These are phyloP conservation scores for Dendrobium chrysotoxum DNA, from an alignment of 106 monocot species.

Conservation along the genomic window DNA sequence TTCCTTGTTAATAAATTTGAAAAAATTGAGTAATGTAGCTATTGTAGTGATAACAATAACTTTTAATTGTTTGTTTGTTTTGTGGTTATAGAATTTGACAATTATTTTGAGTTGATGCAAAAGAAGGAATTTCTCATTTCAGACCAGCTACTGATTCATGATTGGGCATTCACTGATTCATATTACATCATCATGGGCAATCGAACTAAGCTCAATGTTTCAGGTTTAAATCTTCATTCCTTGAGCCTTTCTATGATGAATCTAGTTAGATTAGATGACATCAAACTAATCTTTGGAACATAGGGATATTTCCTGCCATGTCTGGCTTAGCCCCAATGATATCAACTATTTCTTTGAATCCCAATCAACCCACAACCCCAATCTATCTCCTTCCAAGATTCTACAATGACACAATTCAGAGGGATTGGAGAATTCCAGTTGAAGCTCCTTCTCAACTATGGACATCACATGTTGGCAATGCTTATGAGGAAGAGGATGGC, in stretches of 20 bases:
- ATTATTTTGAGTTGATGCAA: conserved; percentile 30
- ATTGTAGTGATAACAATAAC: background rate
- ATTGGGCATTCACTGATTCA: conserved; percentile 53
- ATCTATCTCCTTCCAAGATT: conserved; percentile 71
- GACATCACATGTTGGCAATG: conserved; percentile 62
- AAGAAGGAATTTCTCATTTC: conserved; percentile 40
- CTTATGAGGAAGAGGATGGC: conserved; percentile 43
- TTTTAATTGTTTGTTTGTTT: background rate
- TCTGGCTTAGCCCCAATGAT: conserved; percentile 64
- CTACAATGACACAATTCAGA: background rate
- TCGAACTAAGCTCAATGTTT: conserved; percentile 38
- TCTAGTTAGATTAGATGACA: background rate
- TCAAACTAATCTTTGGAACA: background rate
- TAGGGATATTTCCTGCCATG: conserved; percentile 58
- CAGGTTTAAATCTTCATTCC: conserved; percentile 11
- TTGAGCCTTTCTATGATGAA: background rate
- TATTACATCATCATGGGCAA: conserved; percentile 47
- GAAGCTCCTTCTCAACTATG: conserved; percentile 56
- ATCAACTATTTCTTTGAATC: conserved; percentile 52
- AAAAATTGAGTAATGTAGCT: too few species aligned
- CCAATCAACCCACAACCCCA: conserved; percentile 42
- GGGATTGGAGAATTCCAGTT: conserved; percentile 63
- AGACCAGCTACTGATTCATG: conserved; percentile 52
- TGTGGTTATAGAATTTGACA: conserved; percentile 30
- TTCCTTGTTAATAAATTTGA: too few species aligned